A percentile compares a stretch with the other conserved stretches of the same genome.
Evolutionary conservation across 768 basidiomycete species (phyloP).

Genomic region (Boletus edulis): DNA sequence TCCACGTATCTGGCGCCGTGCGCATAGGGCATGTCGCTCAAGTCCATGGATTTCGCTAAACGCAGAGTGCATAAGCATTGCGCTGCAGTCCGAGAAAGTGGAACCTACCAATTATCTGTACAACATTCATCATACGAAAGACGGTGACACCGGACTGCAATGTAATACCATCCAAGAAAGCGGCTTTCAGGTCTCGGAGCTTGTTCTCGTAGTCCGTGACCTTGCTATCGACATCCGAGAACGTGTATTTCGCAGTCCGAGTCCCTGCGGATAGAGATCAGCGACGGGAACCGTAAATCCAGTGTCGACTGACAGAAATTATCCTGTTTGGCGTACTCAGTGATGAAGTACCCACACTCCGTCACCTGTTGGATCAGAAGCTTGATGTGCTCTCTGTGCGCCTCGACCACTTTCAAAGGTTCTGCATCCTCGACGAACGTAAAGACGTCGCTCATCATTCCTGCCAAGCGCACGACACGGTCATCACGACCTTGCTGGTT

Average conservation of each 20-base stretch:
- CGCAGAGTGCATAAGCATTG: not conserved
- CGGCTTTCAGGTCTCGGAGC: conserved; percentile 16
- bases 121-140: conserved; percentile 20
- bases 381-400: conserved; percentile 6
- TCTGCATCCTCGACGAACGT: conserved; percentile 12
- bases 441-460: conserved; percentile 11
- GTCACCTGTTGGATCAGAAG: conserved; percentile 20
- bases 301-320: conserved; percentile 13
- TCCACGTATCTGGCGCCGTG: conserved; percentile 21
- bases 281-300: not conserved
- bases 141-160: conserved; percentile 17
- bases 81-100: not conserved
- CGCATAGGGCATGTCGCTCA: conserved; percentile 22
- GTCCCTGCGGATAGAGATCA: conserved; percentile 10
- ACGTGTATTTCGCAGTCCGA: conserved; percentile 14
- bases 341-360: conserved; percentile 25
- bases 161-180: conserved; percentile 14
- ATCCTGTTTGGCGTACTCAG: conserved; percentile 17
- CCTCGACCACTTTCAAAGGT: conserved; percentile 5
- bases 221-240: conserved; percentile 19
- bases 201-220: conserved; percentile 17
- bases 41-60: conserved; percentile 15
- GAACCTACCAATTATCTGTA: conserved; percentile 4
- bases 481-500: conserved; percentile 18
- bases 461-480: conserved; percentile 17